These are phyloP conservation scores for Fusarium sp. DNA, from an alignment of 2,329 filamentous ascomycete species.

Conservation along the genomic window DNA sequence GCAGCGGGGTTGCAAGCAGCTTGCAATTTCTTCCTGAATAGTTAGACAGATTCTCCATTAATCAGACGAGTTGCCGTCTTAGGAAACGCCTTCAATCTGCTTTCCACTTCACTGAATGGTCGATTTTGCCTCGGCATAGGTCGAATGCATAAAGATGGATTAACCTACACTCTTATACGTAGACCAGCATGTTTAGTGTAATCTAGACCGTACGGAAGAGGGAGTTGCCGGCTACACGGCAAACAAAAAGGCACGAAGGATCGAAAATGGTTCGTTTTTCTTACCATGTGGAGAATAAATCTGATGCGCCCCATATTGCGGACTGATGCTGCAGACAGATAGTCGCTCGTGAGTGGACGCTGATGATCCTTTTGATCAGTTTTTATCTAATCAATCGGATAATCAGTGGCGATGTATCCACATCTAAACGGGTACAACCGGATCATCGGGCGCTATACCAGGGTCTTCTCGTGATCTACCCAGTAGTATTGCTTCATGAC, in stretches of 20 bases:
- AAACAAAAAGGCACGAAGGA: not conserved
- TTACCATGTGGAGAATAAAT: not conserved
- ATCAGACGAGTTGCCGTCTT: too few relatives aligned
- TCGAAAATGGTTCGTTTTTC: not conserved
- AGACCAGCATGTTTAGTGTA: too few relatives aligned
- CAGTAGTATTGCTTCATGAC: not conserved
- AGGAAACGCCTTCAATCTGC: too few relatives aligned
- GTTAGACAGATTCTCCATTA: too few relatives aligned
- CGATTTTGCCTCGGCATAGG: too few relatives aligned
- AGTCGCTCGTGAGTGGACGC: not conserved
- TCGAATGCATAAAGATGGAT: not conserved
- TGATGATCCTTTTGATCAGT: not conserved
- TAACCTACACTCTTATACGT: too few relatives aligned
- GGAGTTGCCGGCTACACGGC: not conserved
- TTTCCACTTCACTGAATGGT: too few relatives aligned
- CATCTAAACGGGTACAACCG: not conserved
- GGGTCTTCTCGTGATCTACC: not conserved
- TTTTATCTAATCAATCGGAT: slow-evolving; percentile 11
- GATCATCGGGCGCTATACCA: not conserved
- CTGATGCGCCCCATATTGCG: not conserved
- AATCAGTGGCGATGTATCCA: not conserved
- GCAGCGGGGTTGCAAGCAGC: too few relatives aligned
- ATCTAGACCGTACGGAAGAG: too few relatives aligned
- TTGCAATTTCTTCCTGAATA: too few relatives aligned
- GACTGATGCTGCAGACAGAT: not conserved